Base-by-base conservation (phyloP, 2,329 filamentous ascomycete species). In the Tetracladium maxilliforme region DNA sequence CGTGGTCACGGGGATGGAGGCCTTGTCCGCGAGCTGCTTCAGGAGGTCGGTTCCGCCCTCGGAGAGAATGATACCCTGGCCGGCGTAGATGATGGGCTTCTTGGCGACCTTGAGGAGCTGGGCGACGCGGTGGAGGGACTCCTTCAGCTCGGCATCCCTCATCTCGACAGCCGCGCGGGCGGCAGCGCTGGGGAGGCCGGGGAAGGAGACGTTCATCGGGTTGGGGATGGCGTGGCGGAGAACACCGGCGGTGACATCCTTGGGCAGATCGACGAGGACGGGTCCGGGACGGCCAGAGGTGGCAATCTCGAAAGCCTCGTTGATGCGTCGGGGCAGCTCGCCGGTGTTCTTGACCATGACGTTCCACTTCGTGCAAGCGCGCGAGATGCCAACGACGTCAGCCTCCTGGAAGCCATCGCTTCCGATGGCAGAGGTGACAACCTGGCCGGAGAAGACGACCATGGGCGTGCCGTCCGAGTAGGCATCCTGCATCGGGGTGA, bases 281-380 rank as follows among this genome's bases (percentile, higher is more conserved):
- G 90, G 90, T 14, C 90, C 90, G 10, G 90, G 90, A 24, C 90
- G 72, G 32, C 90, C 90, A 42, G 78, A 90, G 21, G 83, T 95
- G 20, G 90, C 90, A 46, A 95, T 95, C 57, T 95, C 86, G 45
- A 95, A 95, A 24, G 90, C 90, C 58, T 95, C 90, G 51, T 94
- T 93, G 47, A 95, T 95, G 36, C 87, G 71, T 42, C 81, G 72
- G 25, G 90, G 90, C 28, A 98, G 64, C 55, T 98, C 90, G 25
- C 82, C 84, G 28, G 93, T 74, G 49, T 77, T 87, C 66, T 92
- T 94, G 24, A 94, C 83, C 84, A 95, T 92, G 32, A 92, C 83
- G 43, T 95, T 95, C 90, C 90, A 98, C 61, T 95, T 95, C 39
- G 86, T 94, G 64, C 86, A 94, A 12, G 86, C 75, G 43, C 87